Percentiles rank a stretch among this genome's conserved stretches.
Evolutionary conservation across 225 moss, liverwort and hornwort genomes (phyloP).

Genomic region (Bryoerythrophyllum caledonicum): DNA sequence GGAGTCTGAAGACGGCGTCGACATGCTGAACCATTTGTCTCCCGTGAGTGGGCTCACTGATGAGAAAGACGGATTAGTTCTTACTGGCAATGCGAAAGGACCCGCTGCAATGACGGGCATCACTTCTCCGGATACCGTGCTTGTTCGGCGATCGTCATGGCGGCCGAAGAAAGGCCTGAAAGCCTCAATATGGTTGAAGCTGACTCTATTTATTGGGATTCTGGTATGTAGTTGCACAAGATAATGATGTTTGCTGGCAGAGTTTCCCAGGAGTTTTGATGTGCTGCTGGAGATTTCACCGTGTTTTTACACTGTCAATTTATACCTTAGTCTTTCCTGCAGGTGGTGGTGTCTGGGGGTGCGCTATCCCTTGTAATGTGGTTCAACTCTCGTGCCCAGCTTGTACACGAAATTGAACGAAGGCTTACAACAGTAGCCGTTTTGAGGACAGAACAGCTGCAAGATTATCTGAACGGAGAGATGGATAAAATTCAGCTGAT

Average conservation of each 20-base stretch:
- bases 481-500: slow-evolving; percentile 58
- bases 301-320: not conserved
- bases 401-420: slow-evolving; percentile 66
- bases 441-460: slow-evolving; percentile 59
- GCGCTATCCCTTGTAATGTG: slow-evolving; percentile 62
- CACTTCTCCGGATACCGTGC: slow-evolving; percentile 26
- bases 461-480: slow-evolving; percentile 54
- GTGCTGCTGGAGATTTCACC: not conserved
- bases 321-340: slow-evolving; percentile 19
- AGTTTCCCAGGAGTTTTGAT: not conserved
- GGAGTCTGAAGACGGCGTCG: slow-evolving; percentile 29
- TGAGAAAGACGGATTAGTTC: slow-evolving; percentile 37
- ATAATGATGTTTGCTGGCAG: slow-evolving; percentile 1
- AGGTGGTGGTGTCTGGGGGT: slow-evolving; percentile 67
- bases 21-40: slow-evolving; percentile 34
- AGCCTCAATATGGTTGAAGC: slow-evolving; percentile 63
- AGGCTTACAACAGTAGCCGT: slow-evolving; percentile 65
- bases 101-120: slow-evolving; percentile 24
- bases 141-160: slow-evolving; percentile 32
- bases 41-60: slow-evolving; percentile 22
- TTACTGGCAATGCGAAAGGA: slow-evolving; percentile 26
- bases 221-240: slow-evolving; percentile 40
- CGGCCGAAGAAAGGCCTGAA: slow-evolving; percentile 47
- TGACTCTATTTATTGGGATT: slow-evolving; percentile 58
- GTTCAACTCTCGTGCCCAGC: slow-evolving; percentile 56